A percentile compares a stretch with the other conserved stretches of the same genome.
Evolutionary conservation across 306 rosid genomes (phyloP).

Genomic region (Cajanus cajan): DNA sequence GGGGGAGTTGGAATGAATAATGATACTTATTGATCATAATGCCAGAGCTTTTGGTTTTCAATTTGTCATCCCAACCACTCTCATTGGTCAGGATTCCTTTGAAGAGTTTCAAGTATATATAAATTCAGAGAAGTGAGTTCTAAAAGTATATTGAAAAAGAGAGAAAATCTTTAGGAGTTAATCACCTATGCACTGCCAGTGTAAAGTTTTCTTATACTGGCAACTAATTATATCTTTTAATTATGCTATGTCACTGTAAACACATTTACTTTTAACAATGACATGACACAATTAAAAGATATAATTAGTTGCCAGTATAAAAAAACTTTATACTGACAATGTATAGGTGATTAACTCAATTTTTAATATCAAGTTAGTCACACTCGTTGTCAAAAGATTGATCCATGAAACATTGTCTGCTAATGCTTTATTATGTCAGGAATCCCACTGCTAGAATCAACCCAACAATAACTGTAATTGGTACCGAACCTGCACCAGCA

Average conservation of each 20-base stretch:
- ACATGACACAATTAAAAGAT: too few species aligned
- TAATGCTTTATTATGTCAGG: constrained; percentile 36
- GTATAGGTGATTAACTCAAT: too few species aligned
- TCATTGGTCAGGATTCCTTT: constrained; percentile 58
- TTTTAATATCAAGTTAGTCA: neutral
- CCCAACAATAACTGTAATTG: constrained; percentile 44
- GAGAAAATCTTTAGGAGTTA: too few species aligned
- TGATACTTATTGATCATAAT: constrained; percentile 65
- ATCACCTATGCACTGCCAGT: too few species aligned
- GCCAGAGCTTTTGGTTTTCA: constrained; percentile 57
- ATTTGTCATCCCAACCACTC: constrained; percentile 61
- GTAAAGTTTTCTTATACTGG: too few species aligned
- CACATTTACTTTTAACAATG: too few species aligned
- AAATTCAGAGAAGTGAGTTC: constrained; percentile 55
- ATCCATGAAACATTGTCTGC: neutral
- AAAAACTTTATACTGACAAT: too few species aligned
- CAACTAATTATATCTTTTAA: too few species aligned
- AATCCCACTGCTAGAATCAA: constrained; percentile 57
- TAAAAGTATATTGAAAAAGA: neutral
- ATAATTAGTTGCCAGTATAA: too few species aligned
- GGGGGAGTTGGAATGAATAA: constrained; percentile 82
- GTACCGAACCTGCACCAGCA: constrained; percentile 62
- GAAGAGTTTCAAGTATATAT: constrained; percentile 62
- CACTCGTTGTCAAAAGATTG: constrained; percentile 5
- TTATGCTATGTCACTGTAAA: too few species aligned